Evolutionary conservation across 2,329 filamentous ascomycete species (phyloP), one percentile per base, ranked within the genome.

Genomic region (Fusarium fracticaudum): DNA sequence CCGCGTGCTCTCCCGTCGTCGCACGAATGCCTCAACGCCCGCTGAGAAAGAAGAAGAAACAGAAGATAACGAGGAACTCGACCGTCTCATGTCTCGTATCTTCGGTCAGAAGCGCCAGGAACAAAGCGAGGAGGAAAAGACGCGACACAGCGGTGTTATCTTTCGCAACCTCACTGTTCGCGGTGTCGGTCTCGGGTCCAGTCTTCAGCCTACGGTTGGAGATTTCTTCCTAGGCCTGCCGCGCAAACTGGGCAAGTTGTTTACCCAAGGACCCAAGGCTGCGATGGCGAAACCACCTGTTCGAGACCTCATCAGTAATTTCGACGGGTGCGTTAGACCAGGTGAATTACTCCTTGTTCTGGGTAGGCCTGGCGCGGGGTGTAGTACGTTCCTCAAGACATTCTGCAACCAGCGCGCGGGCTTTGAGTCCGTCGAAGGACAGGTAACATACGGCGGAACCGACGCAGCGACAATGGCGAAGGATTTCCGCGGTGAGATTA

Each of bases 141-240:
- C 91, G 0, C 85, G 91, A 29, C 92, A 94, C 78, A 86, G 89
- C 33, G 92, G 92, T 40, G 90, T 94, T 18, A 83, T 93, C 10
- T 94, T 93, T 84, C 91, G 91, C 54, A 85, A 91, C 60, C 82
- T 94, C 35, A 93, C 90, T 0, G 92, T 94, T 24, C 92, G 90
- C 64, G 92, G 92, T 0, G 87, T 90, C 63, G 92, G 92, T 0
- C 83, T 93, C 2, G 91, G 91, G 0, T 91, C 92, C 0, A 85
- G 83, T 44, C 78, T 87, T 10, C 85, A 86, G 45, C 84, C 85
- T 7, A 87, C 85, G 0, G 82, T 93, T n/a, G 90, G 92, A 44
- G 91, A 93, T 75, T 88, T 92, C 64, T 89, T 92, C 62, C 71
- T 90, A 3, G 87, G 87, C 0, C 88, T 89, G 67, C 85, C 70